phyloP scores from a whole-genome alignment of 495 filamentous ascomycete species.

The Venustampulla echinocandica region DNA sequence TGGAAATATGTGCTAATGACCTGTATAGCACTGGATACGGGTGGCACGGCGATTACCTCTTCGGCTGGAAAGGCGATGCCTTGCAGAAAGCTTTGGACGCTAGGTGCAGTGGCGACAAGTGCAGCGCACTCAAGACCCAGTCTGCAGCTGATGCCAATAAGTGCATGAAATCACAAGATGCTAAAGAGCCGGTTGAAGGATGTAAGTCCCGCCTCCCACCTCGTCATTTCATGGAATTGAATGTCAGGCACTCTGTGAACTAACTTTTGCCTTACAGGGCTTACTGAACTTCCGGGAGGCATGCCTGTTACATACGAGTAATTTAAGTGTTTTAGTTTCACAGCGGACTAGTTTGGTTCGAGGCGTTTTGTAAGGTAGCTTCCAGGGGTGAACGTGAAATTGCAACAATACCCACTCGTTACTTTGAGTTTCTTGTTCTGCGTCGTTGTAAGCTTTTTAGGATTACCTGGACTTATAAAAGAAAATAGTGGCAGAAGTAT shows the following conservation, averaged over 20 bases:
- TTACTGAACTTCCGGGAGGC: neutral
- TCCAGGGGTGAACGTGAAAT: too few relatives aligned
- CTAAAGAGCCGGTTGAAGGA: conserved; percentile 36
- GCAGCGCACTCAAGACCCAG: conserved; percentile 38
- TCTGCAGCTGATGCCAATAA: conserved; percentile 32
- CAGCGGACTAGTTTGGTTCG: too few relatives aligned
- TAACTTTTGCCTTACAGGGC: neutral
- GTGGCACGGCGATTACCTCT: conserved; percentile 64
- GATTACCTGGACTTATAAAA: too few relatives aligned
- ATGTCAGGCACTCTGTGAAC: neutral
- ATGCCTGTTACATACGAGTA: too few relatives aligned
- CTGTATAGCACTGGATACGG: conserved; percentile 4
- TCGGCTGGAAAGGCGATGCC: conserved; percentile 60
- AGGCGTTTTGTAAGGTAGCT: too few relatives aligned
- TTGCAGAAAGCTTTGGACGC: conserved; percentile 52
- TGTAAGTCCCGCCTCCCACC: conserved; percentile 31
- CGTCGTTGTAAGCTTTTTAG: too few relatives aligned
- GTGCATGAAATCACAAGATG: conserved; percentile 34
- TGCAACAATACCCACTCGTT: too few relatives aligned
- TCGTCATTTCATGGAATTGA: too few relatives aligned
- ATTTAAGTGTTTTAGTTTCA: too few relatives aligned
- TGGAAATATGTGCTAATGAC: too few relatives aligned
- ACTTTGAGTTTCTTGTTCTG: too few relatives aligned
- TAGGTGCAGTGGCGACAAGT: conserved; percentile 41
- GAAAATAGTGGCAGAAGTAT: too few relatives aligned